phyloP scores from a whole-genome alignment of 441 rosid species.

The Brassica balearica region DNA sequence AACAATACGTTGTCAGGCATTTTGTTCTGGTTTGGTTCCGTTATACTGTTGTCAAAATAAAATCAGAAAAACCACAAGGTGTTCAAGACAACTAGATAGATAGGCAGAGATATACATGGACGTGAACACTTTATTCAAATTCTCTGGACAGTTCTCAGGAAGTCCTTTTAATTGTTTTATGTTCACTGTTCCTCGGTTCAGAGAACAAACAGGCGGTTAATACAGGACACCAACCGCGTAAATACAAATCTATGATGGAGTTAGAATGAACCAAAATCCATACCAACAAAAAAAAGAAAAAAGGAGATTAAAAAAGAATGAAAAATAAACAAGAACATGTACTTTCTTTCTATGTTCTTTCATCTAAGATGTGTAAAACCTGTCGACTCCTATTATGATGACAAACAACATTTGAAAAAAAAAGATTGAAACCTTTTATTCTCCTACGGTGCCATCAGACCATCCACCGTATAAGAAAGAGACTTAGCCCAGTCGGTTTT shows the following conservation, averaged over 20 bases:
- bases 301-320: constrained; percentile 28
- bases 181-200: constrained; percentile 35
- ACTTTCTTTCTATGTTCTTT: constrained; percentile 44
- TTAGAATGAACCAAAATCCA: constrained; percentile 44
- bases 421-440: constrained; percentile 35
- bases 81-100: neutral
- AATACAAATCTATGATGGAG: constrained; percentile 38
- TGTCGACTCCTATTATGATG: constrained; percentile 35
- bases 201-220: constrained; percentile 36
- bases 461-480: constrained; percentile 94
- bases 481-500: constrained; percentile 98
- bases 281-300: neutral
- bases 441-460: constrained; percentile 90
- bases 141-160: constrained; percentile 19
- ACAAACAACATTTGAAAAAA: constrained; percentile 38
- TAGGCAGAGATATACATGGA: constrained; percentile 2
- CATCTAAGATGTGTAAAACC: constrained; percentile 37
- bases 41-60: constrained; percentile 7
- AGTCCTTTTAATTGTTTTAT: constrained; percentile 26
- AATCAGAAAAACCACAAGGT: neutral
- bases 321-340: constrained; percentile 41
- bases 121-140: constrained; percentile 41
- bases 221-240: constrained; percentile 35
- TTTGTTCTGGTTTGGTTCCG: constrained; percentile 14
- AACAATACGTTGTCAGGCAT: constrained; percentile 2